Conservation (phyloP, 2,329 filamentous ascomycete species). For the Emydomyces testavorans region DNA sequence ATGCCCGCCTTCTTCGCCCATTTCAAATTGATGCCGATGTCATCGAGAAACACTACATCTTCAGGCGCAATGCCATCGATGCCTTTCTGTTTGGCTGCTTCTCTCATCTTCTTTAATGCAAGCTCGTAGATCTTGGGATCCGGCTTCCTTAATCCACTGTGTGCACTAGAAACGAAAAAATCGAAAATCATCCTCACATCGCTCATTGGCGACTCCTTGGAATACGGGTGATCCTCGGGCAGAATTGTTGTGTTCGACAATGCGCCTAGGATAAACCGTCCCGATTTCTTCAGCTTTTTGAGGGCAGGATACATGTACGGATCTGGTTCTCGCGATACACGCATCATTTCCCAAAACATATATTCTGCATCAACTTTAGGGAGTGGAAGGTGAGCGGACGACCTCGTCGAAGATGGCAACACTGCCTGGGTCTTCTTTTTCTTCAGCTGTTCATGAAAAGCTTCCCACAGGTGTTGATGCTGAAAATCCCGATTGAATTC, state of each 20-base stretch:
- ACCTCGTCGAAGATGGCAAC: constrained; percentile 10
- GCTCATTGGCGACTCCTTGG: constrained; percentile 27
- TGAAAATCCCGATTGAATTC: constrained; percentile 66
- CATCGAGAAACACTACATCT: constrained; percentile 80
- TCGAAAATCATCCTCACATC: constrained; percentile 63
- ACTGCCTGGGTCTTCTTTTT: constrained; percentile 18
- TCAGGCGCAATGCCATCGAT: constrained; percentile 46
- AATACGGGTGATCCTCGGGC: constrained; percentile 45
- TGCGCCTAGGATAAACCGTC: constrained; percentile 62
- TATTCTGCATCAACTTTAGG: constrained; percentile 64
- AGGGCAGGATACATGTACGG: constrained; percentile 83
- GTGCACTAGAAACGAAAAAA: constrained; percentile 75
- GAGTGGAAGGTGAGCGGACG: constrained; percentile 44
- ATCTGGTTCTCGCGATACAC: constrained; percentile 55
- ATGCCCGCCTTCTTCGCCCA: constrained; percentile 63
- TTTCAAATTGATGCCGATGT: constrained; percentile 89
- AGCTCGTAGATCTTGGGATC: constrained; percentile 69
- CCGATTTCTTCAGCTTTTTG: constrained; percentile 51
- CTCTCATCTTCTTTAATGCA: constrained; percentile 55
- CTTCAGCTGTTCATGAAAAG: constrained; percentile 39
- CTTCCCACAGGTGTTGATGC: constrained; percentile 54
- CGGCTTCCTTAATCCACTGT: constrained; percentile 79
- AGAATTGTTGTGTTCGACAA: constrained; percentile 86
- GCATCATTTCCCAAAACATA: constrained; percentile 91
- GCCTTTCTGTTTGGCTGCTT: constrained; percentile 47